A percentile compares a stretch with the other conserved stretches of the same genome.
Conservation (phyloP, 2,329 filamentous ascomycete genomes). For the Claviceps digitariae region DNA sequence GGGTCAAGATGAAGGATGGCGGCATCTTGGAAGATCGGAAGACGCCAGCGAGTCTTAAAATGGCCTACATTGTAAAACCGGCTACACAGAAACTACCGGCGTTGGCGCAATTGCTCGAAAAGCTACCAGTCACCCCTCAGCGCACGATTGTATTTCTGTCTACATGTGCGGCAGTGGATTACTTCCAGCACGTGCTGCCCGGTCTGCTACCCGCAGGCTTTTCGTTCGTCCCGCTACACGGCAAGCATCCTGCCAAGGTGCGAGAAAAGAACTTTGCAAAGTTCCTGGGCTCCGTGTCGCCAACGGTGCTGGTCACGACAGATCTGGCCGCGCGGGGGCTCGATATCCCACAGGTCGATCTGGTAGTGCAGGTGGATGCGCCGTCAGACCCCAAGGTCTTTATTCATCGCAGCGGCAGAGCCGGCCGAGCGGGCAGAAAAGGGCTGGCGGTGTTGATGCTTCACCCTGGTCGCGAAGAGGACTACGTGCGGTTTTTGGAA, state of each 20-base stretch:
- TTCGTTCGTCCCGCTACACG: conserved; percentile 68
- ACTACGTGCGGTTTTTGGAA: conserved; percentile 77
- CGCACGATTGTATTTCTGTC: conserved; percentile 87
- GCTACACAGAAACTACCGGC: conserved; percentile 71
- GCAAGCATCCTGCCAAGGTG: conserved; percentile 79
- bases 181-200: conserved; percentile 73
- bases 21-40: conserved; percentile 62
- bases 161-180: conserved; percentile 89
- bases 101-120: conserved; percentile 54
- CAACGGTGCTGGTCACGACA: conserved; percentile 77
- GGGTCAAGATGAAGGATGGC: conserved; percentile 64
- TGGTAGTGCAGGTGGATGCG: conserved; percentile 78
- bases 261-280: conserved; percentile 76
- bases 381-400: conserved; percentile 85
- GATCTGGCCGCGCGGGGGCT: conserved; percentile 83
- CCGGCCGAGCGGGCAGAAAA: conserved; percentile 75
- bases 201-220: conserved; percentile 55
- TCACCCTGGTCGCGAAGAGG: conserved; percentile 73
- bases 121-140: conserved; percentile 59
- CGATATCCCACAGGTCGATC: conserved; percentile 82
- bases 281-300: conserved; percentile 61
- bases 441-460: conserved; percentile 80
- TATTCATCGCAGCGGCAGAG: conserved; percentile 81
- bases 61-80: conserved; percentile 67
- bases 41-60: conserved; percentile 84